Conservation (phyloP, 1,284 basidiomycete species). For the Trametes hirsuta region DNA sequence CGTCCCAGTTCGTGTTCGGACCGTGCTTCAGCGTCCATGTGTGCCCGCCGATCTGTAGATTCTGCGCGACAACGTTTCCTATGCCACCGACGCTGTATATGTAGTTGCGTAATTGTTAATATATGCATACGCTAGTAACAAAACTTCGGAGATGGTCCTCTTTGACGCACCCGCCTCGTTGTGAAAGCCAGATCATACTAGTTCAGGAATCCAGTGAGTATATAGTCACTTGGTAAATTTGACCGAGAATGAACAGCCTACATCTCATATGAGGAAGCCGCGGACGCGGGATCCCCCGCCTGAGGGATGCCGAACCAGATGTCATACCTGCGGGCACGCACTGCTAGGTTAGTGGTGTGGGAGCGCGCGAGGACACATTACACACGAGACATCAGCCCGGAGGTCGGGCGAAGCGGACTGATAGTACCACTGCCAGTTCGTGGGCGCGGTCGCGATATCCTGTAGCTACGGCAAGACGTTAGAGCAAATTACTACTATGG, state of each 20-base stretch:
- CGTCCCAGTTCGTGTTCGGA: slow-evolving; percentile 58
- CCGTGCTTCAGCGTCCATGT: slow-evolving; percentile 62
- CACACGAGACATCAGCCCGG: slow-evolving; percentile 59
- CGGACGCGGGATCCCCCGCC: slow-evolving; percentile 49
- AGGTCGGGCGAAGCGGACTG: slow-evolving; percentile 48
- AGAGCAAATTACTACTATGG: neutral
- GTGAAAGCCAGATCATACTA: slow-evolving; percentile 67
- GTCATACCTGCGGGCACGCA: slow-evolving; percentile 46
- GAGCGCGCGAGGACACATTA: neutral
- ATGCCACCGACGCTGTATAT: slow-evolving; percentile 52
- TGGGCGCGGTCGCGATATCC: slow-evolving; percentile 48
- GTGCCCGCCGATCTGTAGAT: slow-evolving; percentile 50
- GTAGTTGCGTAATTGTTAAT: neutral
- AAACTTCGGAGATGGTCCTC: neutral
- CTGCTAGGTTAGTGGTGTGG: neutral
- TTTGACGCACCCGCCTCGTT: slow-evolving; percentile 52
- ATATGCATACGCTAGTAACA: neutral
- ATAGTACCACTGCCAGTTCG: slow-evolving; percentile 56
- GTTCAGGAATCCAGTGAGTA: neutral
- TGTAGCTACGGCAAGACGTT: slow-evolving; percentile 37
- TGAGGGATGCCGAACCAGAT: slow-evolving; percentile 55
- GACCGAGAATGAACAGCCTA: slow-evolving; percentile 29
- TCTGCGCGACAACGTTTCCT: slow-evolving; percentile 50
- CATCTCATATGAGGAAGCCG: slow-evolving; percentile 58
- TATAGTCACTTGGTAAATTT: neutral